phyloP scores from a whole-genome alignment of 2,329 filamentous ascomycete species.

The Akanthomyces dipterigenus region DNA sequence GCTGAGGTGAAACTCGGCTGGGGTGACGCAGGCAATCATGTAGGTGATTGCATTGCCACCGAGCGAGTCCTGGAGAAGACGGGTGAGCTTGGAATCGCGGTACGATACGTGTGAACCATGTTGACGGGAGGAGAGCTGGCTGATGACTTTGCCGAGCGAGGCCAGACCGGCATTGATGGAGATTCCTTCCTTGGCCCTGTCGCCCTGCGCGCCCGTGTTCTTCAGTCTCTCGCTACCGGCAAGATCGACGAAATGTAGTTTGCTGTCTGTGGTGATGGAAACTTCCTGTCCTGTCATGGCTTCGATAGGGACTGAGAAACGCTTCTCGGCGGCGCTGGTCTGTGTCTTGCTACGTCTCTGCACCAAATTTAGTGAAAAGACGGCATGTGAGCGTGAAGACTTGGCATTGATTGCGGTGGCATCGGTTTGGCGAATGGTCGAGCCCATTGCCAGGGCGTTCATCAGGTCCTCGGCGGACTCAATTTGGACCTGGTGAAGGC shows the following conservation, averaged over 20 bases:
- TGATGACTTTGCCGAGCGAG: slow-evolving; percentile 95
- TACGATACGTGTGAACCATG: slow-evolving; percentile 91
- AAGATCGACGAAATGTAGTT: slow-evolving; percentile 96
- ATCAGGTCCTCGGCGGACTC: slow-evolving; percentile 89
- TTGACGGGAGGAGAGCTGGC: slow-evolving; percentile 86
- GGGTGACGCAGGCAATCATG: slow-evolving; percentile 98
- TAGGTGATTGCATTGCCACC: slow-evolving; percentile 97
- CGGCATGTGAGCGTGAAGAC: slow-evolving; percentile 93
- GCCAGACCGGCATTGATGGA: slow-evolving; percentile 96
- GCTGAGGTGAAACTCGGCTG: slow-evolving; percentile 92
- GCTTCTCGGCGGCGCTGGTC: slow-evolving; percentile 63
- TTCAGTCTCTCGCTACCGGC: slow-evolving; percentile 95
- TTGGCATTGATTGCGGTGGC: slow-evolving; percentile 96
- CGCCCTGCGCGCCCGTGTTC: slow-evolving; percentile 92
- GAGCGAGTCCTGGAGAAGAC: slow-evolving; percentile 89
- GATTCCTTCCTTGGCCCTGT: slow-evolving; percentile 91
- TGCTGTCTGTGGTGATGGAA: slow-evolving; percentile 86
- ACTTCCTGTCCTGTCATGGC: slow-evolving; percentile 60
- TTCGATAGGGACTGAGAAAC: slow-evolving; percentile 80
- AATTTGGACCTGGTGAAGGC: slow-evolving; percentile 79
- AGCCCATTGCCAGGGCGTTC: slow-evolving; percentile 84
- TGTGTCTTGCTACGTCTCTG: slow-evolving; percentile 64
- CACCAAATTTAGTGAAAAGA: slow-evolving; percentile 90
- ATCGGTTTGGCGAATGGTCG: slow-evolving; percentile 90
- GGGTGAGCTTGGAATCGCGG: slow-evolving; percentile 93